Conservation (phyloP, 163 green algal species). For the Scenedesmus sp. region DNA sequence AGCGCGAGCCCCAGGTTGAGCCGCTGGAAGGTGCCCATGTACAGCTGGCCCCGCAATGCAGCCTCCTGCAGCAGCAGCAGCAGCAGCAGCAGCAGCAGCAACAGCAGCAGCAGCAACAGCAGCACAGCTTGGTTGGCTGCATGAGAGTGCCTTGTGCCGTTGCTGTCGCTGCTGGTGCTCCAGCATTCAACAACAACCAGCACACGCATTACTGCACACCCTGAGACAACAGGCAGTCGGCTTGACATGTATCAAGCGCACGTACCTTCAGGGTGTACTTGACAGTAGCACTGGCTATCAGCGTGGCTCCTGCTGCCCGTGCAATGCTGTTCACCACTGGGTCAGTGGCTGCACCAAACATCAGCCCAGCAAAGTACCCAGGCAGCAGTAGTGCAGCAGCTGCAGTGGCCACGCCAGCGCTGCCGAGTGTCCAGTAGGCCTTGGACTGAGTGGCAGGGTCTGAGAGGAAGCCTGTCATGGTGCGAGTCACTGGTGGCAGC, state of each 20-base stretch:
- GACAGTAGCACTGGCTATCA: conserved; percentile 32
- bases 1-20: conserved; percentile 42
- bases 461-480: conserved; percentile 21
- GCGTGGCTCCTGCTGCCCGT: conserved; percentile 16
- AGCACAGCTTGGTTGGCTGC: not conserved
- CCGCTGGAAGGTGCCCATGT: conserved; percentile 48
- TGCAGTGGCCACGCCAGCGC: not conserved
- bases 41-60: conserved; percentile 15
- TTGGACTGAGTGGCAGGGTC: conserved; percentile 1
- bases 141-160: not conserved
- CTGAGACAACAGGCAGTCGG: no score
- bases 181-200: not conserved
- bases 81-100: not conserved
- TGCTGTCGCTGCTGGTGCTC: not conserved
- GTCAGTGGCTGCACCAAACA: conserved; percentile 12
- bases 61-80: conserved; percentile 42
- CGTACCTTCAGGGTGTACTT: conserved; percentile 41
- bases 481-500: not conserved
- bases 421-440: conserved; percentile 14
- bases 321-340: conserved; percentile 11
- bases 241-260: no score
- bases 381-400: conserved; percentile 21
- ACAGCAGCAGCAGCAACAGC: not conserved
- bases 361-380: not conserved
- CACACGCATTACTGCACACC: not conserved